Conservation (phyloP, 2,329 filamentous ascomycete species). For the Neofusicoccum ribis region DNA sequence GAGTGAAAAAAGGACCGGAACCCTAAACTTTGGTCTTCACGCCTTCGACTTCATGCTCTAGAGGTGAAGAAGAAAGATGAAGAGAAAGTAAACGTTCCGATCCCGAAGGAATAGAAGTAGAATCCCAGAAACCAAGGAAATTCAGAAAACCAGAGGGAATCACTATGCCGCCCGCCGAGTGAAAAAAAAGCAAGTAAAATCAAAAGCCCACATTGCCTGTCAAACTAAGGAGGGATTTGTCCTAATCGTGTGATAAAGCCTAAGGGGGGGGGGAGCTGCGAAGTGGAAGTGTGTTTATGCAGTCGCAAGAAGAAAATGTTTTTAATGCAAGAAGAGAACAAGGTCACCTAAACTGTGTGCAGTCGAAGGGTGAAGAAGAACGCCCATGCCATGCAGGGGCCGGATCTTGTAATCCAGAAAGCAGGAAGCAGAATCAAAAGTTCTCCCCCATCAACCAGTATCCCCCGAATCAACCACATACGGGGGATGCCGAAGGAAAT, state of each 20-base stretch:
- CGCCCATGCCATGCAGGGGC: slow-evolving; percentile 7
- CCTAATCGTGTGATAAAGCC: neutral
- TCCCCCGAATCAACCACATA: neutral
- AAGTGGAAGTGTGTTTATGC: slow-evolving; percentile 5
- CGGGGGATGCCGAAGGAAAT: neutral
- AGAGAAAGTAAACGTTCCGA: neutral
- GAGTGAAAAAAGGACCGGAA: too few species aligned
- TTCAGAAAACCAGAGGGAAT: neutral
- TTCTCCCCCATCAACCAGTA: neutral
- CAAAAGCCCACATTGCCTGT: too few species aligned
- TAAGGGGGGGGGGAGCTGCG: neutral
- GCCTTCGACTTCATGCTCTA: neutral
- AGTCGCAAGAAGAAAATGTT: neutral
- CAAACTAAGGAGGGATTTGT: too few species aligned
- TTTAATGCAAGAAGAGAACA: neutral
- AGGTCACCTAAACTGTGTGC: slow-evolving; percentile 6
- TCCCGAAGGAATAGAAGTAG: neutral
- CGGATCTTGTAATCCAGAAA: neutral
- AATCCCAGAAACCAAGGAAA: neutral
- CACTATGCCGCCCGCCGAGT: neutral
- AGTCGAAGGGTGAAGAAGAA: neutral
- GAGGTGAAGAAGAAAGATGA: neutral
- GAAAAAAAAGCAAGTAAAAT: neutral
- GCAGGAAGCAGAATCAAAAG: neutral
- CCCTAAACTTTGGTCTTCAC: too few species aligned